phyloP scores from a whole-genome alignment of 2,329 filamentous ascomycete genomes.

The Penicillium oxalicum region DNA sequence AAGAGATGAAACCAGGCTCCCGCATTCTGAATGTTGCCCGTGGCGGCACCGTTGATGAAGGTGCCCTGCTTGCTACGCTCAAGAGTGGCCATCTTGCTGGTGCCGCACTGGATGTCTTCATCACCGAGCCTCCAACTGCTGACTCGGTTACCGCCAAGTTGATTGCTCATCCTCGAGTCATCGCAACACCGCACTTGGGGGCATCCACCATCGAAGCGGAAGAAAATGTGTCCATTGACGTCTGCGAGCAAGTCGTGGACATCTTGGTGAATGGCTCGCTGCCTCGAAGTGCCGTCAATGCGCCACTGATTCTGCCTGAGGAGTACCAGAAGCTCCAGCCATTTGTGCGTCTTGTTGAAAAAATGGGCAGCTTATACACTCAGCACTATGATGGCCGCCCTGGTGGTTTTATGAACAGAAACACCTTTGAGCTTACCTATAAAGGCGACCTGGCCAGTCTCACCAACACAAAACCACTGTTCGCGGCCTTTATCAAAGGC shows the following conservation, averaged over 20 bases:
- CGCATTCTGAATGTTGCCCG: slow-evolving; percentile 73
- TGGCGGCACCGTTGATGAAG: slow-evolving; percentile 74
- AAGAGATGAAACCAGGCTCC: slow-evolving; percentile 66
- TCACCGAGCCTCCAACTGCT: slow-evolving; percentile 63
- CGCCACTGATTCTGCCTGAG: slow-evolving; percentile 72
- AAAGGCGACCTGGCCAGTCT: slow-evolving; percentile 67
- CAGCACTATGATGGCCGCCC: slow-evolving; percentile 57
- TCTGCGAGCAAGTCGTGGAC: slow-evolving; percentile 71
- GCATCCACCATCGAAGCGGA: slow-evolving; percentile 77
- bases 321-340: slow-evolving; percentile 73
- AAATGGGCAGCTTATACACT: slow-evolving; percentile 72
- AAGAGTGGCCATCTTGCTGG: slow-evolving; percentile 67
- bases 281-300: slow-evolving; percentile 72
- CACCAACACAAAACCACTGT: slow-evolving; percentile 70
- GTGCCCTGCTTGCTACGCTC: slow-evolving; percentile 63
- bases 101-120: slow-evolving; percentile 75
- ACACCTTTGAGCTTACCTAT: slow-evolving; percentile 69
- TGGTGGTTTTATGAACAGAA: slow-evolving; percentile 48
- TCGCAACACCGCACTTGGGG: slow-evolving; percentile 73
- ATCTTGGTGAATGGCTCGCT: slow-evolving; percentile 63
- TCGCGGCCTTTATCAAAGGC: slow-evolving; percentile 72
- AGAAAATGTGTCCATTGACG: slow-evolving; percentile 76
- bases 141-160: slow-evolving; percentile 57
- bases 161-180: slow-evolving; percentile 63
- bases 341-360: slow-evolving; percentile 69